These are phyloP conservation scores for Trametes sp. DNA, from an alignment of 1,284 basidiomycete species.

Conservation along the genomic window DNA sequence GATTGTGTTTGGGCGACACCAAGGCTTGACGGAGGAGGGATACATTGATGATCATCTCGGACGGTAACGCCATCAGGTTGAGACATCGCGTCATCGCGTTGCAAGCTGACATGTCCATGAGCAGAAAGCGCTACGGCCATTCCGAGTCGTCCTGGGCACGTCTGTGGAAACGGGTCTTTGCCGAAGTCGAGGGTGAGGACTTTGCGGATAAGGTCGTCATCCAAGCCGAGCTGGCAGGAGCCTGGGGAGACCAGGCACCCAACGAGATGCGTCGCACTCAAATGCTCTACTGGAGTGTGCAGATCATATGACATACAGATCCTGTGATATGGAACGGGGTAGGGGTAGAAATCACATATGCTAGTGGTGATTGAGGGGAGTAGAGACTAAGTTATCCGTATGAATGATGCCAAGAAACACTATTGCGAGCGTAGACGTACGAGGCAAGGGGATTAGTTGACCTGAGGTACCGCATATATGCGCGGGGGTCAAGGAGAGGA, in stretches of 20 bases:
- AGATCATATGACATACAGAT: conserved; percentile 16
- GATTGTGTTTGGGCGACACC: conserved; percentile 44
- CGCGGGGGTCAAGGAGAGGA: too few species aligned
- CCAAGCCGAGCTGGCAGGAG: conserved; percentile 27
- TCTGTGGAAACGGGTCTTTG: conserved; percentile 40
- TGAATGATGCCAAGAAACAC: too few species aligned
- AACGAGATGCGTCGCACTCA: not conserved
- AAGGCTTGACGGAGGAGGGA: conserved; percentile 38
- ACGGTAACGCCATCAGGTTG: conserved; percentile 26
- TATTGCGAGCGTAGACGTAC: too few species aligned
- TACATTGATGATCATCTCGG: conserved; percentile 41
- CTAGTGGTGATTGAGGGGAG: too few species aligned
- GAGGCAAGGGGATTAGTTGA: too few species aligned
- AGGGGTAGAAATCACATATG: too few species aligned
- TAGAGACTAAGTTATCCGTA: too few species aligned
- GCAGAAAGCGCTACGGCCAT: conserved; percentile 42
- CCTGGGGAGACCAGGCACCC: not conserved
- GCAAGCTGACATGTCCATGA: not conserved
- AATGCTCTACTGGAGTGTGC: conserved; percentile 40
- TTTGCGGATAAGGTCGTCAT: conserved; percentile 35
- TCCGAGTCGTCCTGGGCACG: conserved; percentile 38
- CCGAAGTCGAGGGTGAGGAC: conserved; percentile 35
- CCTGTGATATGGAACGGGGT: too few species aligned
- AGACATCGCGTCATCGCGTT: too few species aligned
- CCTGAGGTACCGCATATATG: too few species aligned